These are phyloP conservation scores for Astrephomene gubernaculifera DNA, from an alignment of 139 green algal genomes.

Conservation along the genomic window DNA sequence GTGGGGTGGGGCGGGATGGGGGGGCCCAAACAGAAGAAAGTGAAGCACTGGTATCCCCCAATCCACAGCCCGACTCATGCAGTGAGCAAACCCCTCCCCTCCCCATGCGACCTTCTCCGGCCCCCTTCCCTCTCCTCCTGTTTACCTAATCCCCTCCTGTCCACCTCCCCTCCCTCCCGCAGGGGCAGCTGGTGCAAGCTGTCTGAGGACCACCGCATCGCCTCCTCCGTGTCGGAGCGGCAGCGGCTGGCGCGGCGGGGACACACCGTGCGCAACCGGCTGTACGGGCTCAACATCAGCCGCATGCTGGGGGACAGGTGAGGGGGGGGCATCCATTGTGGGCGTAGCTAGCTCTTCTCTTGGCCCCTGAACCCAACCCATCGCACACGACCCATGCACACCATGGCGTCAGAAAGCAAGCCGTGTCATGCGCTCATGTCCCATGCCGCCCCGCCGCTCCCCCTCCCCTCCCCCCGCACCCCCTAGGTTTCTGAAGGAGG, in stretches of 20 bases:
- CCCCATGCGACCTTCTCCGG: no score
- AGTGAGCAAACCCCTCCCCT: no score
- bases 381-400: no score
- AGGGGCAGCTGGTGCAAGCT: conserved; percentile 46
- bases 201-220: conserved; percentile 70
- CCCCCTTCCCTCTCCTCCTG: no score
- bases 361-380: no score
- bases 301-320: conserved; percentile 69
- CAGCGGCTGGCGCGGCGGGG: conserved; percentile 54
- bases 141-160: no score
- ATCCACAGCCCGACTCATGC: no score
- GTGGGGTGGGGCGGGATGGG: neutral
- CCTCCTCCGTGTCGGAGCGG: conserved; percentile 51
- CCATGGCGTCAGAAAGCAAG: no score
- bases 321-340: neutral
- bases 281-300: conserved; percentile 73
- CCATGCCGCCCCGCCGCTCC: neutral
- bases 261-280: conserved; percentile 51
- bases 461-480: neutral
- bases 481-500: conserved; percentile 68
- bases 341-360: no score
- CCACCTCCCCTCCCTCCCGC: no score
- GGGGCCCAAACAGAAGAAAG: no score
- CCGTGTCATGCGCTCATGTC: neutral
- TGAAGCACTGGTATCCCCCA: no score